phyloP scores from a whole-genome alignment of 352 stramenopile species.

The Globisporangium polare region DNA sequence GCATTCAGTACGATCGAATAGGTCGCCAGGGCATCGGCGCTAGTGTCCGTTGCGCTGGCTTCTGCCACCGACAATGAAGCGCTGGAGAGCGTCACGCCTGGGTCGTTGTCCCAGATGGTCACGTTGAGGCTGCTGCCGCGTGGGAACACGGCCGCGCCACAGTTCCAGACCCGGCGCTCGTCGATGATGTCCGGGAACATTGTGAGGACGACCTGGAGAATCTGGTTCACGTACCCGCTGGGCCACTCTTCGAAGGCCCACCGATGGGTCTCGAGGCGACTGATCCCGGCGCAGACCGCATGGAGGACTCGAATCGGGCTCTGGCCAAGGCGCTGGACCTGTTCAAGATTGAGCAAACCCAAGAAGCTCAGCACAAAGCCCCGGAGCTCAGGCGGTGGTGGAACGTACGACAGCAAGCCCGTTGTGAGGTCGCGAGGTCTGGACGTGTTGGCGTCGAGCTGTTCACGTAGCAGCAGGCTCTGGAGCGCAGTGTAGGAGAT shows the following conservation, averaged over 20 bases:
- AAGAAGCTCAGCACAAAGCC: conserved; percentile 65
- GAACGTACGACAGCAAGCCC: conserved; percentile 20
- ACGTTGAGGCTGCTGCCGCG: conserved; percentile 39
- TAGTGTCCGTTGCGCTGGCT: background rate
- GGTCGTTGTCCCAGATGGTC: conserved; percentile 79
- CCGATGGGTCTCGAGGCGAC: conserved; percentile 52
- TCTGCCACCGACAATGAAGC: conserved; percentile 34
- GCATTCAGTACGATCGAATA: conserved; percentile 73
- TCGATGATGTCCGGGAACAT: conserved; percentile 54
- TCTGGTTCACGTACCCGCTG: conserved; percentile 32
- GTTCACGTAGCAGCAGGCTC: conserved; percentile 22
- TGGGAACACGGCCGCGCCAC: conserved; percentile 42
- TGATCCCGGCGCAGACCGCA: conserved; percentile 44
- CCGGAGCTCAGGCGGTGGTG: conserved; percentile 38
- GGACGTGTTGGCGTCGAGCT: conserved; percentile 21
- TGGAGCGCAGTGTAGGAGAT: conserved; percentile 29
- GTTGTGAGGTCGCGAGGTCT: conserved; percentile 12
- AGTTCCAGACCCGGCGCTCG: conserved; percentile 66
- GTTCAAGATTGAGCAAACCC: conserved; percentile 51
- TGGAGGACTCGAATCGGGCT: conserved; percentile 38
- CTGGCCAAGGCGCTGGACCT: conserved; percentile 34
- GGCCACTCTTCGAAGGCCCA: conserved; percentile 64
- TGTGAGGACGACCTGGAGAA: conserved; percentile 35
- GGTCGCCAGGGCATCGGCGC: conserved; percentile 5
- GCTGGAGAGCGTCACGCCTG: conserved; percentile 57